Base-by-base conservation (phyloP, 2,329 filamentous ascomycete genomes). In the Pseudogymnoascus sp. region DNA sequence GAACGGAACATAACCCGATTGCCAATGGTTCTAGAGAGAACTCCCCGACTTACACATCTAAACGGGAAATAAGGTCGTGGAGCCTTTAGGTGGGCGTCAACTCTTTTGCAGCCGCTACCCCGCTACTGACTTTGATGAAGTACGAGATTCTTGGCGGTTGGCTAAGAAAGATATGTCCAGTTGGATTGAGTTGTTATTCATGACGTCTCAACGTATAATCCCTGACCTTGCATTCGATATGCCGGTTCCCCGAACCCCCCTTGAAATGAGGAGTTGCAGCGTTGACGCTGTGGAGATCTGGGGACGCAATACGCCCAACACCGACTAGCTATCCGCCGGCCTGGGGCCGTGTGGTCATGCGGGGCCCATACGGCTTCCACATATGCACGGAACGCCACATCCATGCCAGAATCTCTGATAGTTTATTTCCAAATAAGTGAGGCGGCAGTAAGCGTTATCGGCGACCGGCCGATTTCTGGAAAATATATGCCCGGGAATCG, bases 61-160 rank as follows among this genome's bases (percentile, higher is more conserved):
- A 21, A 47, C 38, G 37, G 60, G 26, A 61, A 50, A 26, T 50
- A 50, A 31, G 3, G 5, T 40, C n/a, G 60, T 40, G 24, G 19
- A 61, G 38, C 60, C 26, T 61, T 61, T 13, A 33, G 37, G 24
- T 33, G 26, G 60, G 60, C 60, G 60, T 61, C 26, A 33, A 21
- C 14, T 31, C 8, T 44, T 31, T 16, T 14, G 11, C 13, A 21
- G 14, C 16, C 26, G 14, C 33, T 44, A 44, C 33, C 14, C 24
- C 37, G 31, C 44, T 29, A 19, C 35, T 10, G 37, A 29, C 19
- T 26, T 29, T 10, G 16, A 53, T 31, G 13, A 10, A 53, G 26
- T 61, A 21, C 16, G 14, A 29, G 60, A 61, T 56, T 13, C 50
- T 33, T 33, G 50, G 50, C 10, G n/a, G n/a, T 31, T 53, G 24